These are phyloP conservation scores for Litsea cubeba DNA, from an alignment of 164 flowering plant species.

Conservation along the genomic window DNA sequence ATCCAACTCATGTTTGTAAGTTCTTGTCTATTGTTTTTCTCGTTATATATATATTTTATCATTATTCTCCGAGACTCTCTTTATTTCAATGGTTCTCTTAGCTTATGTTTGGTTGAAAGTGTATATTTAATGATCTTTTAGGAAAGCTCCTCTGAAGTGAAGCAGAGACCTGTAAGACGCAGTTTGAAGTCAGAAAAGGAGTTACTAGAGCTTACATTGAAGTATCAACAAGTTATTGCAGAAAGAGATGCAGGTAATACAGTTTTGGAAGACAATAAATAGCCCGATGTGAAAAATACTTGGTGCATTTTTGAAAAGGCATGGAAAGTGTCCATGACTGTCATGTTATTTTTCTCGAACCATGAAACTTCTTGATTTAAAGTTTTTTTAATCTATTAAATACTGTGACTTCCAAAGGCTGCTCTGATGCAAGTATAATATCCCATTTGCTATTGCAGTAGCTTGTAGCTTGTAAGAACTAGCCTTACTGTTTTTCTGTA, in stretches of 20 bases:
- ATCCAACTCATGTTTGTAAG: background rate
- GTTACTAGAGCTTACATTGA: constrained; percentile 77
- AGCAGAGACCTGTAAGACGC: constrained; percentile 69
- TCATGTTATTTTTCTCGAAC: background rate
- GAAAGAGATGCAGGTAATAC: constrained; percentile 85
- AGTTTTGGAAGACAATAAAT: background rate
- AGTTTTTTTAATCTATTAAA: background rate
- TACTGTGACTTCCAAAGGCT: background rate
- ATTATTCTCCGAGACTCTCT: background rate
- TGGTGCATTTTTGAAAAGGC: background rate
- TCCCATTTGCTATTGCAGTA: background rate
- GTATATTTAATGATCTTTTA: constrained; percentile 12
- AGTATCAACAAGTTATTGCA: constrained; percentile 80
- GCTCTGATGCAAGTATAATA: background rate
- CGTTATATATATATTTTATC: background rate
- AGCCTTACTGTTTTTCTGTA: background rate
- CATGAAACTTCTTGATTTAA: background rate
- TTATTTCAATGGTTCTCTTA: background rate
- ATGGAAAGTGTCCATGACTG: background rate
- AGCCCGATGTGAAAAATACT: background rate
- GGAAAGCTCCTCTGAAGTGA: constrained; percentile 61
- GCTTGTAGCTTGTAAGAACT: background rate
- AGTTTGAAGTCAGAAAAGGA: constrained; percentile 73
- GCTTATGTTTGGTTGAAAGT: background rate
- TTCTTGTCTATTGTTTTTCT: background rate